Conservation (phyloP, 129 eudicot genomes). For the Kitagawia praeruptora region DNA sequence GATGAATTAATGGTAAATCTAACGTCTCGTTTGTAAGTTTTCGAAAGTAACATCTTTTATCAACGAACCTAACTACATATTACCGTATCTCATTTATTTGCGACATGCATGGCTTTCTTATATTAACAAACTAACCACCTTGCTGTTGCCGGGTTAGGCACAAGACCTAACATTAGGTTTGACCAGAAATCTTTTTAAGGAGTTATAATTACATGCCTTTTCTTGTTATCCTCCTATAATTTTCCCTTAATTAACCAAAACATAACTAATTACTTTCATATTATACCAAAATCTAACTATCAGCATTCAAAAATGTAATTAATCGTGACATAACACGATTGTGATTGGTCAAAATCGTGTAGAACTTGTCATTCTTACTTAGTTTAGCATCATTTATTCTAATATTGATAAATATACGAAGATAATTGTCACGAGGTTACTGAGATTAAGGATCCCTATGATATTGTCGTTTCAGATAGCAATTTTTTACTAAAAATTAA, state of each 20-base stretch:
- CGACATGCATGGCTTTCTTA: neutral
- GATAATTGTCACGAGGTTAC: too few relatives aligned
- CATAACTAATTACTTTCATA: neutral
- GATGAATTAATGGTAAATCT: too few relatives aligned
- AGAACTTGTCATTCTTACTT: neutral
- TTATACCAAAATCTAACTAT: neutral
- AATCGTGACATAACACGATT: neutral
- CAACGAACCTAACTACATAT: neutral
- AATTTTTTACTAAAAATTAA: too few relatives aligned
- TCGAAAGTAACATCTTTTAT: neutral
- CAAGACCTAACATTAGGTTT: neutral
- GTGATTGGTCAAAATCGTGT: neutral
- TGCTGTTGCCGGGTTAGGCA: slow-evolving; percentile 5
- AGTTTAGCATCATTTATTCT: too few relatives aligned
- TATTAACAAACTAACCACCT: slow-evolving; percentile 1
- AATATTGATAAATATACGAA: too few relatives aligned
- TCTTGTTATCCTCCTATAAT: neutral
- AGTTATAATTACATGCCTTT: neutral
- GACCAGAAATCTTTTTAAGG: neutral
- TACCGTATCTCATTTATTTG: neutral
- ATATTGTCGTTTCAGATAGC: too few relatives aligned
- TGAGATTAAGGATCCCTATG: too few relatives aligned
- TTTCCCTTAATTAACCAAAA: neutral
- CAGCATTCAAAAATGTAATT: neutral
- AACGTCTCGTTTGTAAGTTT: neutral